Evolutionary conservation across 202 grass and related monocot species (phyloP), one percentile per base, ranked within the genome.

Genomic region (Musa balbisiana): DNA sequence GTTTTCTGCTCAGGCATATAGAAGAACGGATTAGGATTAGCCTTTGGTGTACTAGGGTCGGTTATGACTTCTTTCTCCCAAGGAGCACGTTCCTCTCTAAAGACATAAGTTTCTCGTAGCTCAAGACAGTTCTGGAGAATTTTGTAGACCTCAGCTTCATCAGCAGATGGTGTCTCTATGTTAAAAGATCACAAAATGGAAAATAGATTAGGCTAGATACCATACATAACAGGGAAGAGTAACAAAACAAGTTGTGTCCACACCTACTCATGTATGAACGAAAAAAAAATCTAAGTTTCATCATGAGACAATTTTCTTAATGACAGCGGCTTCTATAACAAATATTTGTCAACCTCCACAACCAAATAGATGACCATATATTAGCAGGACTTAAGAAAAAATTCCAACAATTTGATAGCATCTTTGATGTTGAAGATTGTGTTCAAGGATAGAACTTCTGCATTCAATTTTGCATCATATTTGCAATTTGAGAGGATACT

Each of bases 61-160:
- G 88, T 92, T 85, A 92, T 92, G 19, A 91, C 73, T 67, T 97
- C 90, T 76, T 92, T 97, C 80, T 91, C 90, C 93, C 93, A 97
- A 56, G 88, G 88, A 82, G 88, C 86, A 77, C 87, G 78, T 87
- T 91, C 90, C 85, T 97, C 90, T 87, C 80, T 87, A 79, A 89
- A 97, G 64, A 97, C 69, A 82, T 97, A 97, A 49, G 62, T 89
- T 73, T 97, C 88, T 71, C 93, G 87, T 65, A 97, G 76, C 73
- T 92, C 82, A 76, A 97, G 93, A 71, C 93, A 97, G 85, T 88
- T 89, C 78, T 91, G 87, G 74, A 97, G 80, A 89, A 92, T 79
- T 83, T 83, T 92, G 66, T 97, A 92, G 58, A 80, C 87, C 80
- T 97, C 93, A 62, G 84, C 80, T 91, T 97, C 93, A 87, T 87